Base-by-base conservation (phyloP, 106 monocot genomes). In the Allium cepa region DNA sequence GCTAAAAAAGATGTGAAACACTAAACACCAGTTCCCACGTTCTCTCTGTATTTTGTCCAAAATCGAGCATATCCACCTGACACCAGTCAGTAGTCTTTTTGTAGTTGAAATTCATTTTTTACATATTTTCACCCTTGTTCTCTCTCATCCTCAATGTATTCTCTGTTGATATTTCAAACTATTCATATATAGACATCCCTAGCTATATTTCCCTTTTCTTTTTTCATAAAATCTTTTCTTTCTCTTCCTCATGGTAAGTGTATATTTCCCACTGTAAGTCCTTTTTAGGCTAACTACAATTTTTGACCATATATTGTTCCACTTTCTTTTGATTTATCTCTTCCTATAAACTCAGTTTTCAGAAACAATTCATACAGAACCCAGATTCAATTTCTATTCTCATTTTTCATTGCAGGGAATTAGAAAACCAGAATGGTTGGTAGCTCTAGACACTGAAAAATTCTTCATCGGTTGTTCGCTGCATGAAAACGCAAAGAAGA, bases 371-470 rank as follows among this genome's bases (percentile, higher is more conserved):
- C 13, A 55, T 64, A 8, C 2, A 16, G 51, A 26, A 59, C 17
- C 66, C 53, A 10, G 36, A 17, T 64, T 26, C 56, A 0, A 59
- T 26, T 46, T 60, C 26, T 56, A 8, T n/a, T 10, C 60, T 45
- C 11, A 6, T 17, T 51, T 50, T 47, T 48, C n/a, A 22, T 49
- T 56, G 51, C 52, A 88, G 88, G 83, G 67, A n/a, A 75, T 71
- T 47, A 72, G 74, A 83, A 93, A 83, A 77, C 93, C 93, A 7
- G 71, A 85, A 52, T 93, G 93, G 93, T 76, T 93, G 53, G 85
- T 83, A 64, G 88, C 93, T 7, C 82, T 93, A 18, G 72, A 83
- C 75, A 81, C 83, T 1, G 76, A 93, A 67, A 86, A 73, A 64
- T 93, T 93, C 83, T 93, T 89, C 70, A 65, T 72, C 12, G 78